Conservation (phyloP, 2,329 filamentous ascomycete species). For the Diaporthe caulivora region DNA sequence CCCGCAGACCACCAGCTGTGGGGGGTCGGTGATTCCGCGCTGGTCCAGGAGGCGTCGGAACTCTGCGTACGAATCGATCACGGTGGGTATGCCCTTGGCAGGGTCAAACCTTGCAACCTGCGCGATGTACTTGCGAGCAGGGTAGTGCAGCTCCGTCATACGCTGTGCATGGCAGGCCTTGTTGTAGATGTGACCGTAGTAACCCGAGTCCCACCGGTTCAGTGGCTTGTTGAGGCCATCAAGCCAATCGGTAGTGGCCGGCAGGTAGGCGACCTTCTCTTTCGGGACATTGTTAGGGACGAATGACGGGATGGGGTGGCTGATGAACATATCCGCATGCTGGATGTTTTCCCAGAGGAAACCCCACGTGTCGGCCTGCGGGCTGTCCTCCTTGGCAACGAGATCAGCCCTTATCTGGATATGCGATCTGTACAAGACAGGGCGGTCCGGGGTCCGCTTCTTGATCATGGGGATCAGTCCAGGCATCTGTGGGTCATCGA, state of each 20-base stretch:
- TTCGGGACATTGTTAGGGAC: conserved; percentile 76
- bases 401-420: conserved; percentile 86
- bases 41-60: conserved; percentile 74
- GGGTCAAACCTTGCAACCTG: conserved; percentile 88
- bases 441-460: conserved; percentile 75
- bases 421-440: conserved; percentile 84
- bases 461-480: conserved; percentile 82
- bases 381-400: conserved; percentile 70
- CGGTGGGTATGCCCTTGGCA: conserved; percentile 83
- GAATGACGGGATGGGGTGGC: conserved; percentile 82
- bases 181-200: conserved; percentile 82
- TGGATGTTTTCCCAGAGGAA: conserved; percentile 81
- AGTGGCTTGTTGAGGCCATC: conserved; percentile 85
- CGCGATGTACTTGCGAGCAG: conserved; percentile 78
- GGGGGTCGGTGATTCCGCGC: conserved; percentile 63
- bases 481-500: conserved; percentile 90
- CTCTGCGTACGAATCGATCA: conserved; percentile 80
- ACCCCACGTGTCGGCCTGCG: conserved; percentile 80
- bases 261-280: conserved; percentile 79
- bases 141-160: conserved; percentile 71
- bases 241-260: conserved; percentile 86
- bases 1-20: conserved; percentile 82
- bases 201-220: conserved; percentile 76
- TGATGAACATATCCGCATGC: conserved; percentile 82
- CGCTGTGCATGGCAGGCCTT: conserved; percentile 68